Percentiles rank a stretch among this genome's conserved stretches.
phyloP scores from a whole-genome alignment of 768 basidiomycete species.

The Xerocomus spinulosus region DNA sequence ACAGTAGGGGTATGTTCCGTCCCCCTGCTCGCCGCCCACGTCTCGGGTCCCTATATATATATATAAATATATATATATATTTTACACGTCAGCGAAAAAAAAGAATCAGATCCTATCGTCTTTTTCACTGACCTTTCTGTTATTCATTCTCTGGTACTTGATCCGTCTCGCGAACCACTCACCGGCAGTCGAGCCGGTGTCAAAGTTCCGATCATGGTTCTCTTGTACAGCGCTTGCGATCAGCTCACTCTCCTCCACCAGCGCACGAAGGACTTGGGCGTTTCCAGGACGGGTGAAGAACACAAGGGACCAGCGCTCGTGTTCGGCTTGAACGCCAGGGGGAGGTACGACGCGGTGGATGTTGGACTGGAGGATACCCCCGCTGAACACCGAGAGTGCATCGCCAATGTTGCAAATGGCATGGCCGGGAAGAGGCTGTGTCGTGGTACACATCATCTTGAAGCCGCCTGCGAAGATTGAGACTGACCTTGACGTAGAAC shows the following conservation, averaged over 20 bases:
- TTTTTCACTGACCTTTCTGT: constrained; percentile 34
- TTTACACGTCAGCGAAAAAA: not conserved
- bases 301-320: constrained; percentile 62
- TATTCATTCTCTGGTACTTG: constrained; percentile 38
- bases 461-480: not conserved
- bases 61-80: no score
- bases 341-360: constrained; percentile 63
- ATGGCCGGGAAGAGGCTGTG: constrained; percentile 48
- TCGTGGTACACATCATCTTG: not conserved
- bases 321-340: constrained; percentile 49
- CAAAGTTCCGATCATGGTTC: constrained; percentile 34
- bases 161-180: constrained; percentile 42
- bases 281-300: constrained; percentile 65
- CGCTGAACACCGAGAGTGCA: constrained; percentile 56
- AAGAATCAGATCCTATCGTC: not conserved
- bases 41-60: constrained; percentile 27
- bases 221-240: constrained; percentile 43
- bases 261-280: constrained; percentile 44
- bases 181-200: constrained; percentile 34
- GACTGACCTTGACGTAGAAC: constrained; percentile 58
- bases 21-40: constrained; percentile 29
- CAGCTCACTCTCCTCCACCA: constrained; percentile 46
- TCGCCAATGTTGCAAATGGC: constrained; percentile 63
- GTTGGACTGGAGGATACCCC: constrained; percentile 59
- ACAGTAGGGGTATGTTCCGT: constrained; percentile 27